Base-by-base conservation (phyloP, 169 alveolate genomes). In the Cryptosporidium canis region DNA sequence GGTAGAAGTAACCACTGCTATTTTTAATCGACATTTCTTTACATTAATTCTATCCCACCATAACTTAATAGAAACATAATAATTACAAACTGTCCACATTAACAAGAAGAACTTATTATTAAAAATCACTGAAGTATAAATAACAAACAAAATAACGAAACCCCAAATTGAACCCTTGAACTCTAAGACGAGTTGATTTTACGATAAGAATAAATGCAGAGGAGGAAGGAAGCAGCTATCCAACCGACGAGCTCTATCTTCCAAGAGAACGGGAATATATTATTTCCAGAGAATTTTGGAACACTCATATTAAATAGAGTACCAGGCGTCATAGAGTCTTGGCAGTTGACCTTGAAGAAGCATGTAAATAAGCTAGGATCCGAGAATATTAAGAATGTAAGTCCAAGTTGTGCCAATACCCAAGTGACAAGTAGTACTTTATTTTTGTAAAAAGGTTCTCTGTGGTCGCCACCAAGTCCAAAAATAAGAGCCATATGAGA, bases 191-290 rank as follows among this genome's bases (percentile, higher is more conserved):
- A 51, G 63, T 51, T 51, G n/a, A 51, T 3, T 6, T n/a, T 51
- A 12, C 11, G 63, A 51, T 51, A 51, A 51, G 24, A 5, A 51
- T 11, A 18, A 21, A 4, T 51, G 12, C 63, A 51, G 8, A 51
- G 21, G 0, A 77, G 31, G 4, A 61, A 55, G 27, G 87, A 58
- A 77, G 37, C 14, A 24, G 45, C 47, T 33, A 58, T 61, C 87
- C 87, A 77, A 53, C 61, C 43, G 1, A 63, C 37, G 21, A 77
- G 61, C 66, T 77, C 87, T 1, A 77, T 12, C 72, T 77, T 77
- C 87, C 87, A 77, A 41, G 87, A 77, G 3, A 77, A 43, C 11
- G 87, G 87, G n/a, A 77, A 77, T 11, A 77, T 58, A 58, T 77
- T 77, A 24, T 21, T 58, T 0, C 87, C 77, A 3, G 45, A 24